Conservation (phyloP, 2,329 filamentous ascomycete species). For the Sporothrix curviconia region DNA sequence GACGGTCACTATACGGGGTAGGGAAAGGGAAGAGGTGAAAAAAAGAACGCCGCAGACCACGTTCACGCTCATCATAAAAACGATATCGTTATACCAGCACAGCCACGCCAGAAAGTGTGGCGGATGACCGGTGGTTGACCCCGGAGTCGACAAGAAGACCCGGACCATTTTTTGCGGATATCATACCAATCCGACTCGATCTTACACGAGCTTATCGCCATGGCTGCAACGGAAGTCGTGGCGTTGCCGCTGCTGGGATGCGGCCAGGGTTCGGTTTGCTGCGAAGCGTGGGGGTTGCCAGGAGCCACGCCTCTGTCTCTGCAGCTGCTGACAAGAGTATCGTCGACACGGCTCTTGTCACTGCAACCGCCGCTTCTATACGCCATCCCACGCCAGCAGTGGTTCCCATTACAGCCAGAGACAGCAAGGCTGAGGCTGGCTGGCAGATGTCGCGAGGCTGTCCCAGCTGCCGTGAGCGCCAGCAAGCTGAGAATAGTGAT, state of each 20-base stretch:
- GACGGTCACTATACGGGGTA: too few species aligned
- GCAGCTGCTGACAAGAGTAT: background rate
- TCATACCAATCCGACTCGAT: too few species aligned
- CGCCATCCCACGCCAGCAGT: background rate
- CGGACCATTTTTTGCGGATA: too few species aligned
- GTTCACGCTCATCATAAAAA: too few species aligned
- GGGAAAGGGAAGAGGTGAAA: background rate
- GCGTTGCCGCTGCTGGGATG: conserved; percentile 11
- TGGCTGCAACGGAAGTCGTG: conserved; percentile 11
- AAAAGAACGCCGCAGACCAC: background rate
- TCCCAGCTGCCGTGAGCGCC: conserved; percentile 7
- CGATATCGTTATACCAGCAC: too few species aligned
- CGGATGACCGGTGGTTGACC: too few species aligned
- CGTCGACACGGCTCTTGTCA: background rate
- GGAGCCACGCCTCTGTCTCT: background rate
- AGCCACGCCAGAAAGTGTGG: too few species aligned
- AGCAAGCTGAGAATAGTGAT: background rate
- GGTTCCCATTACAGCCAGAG: background rate
- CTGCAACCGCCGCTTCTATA: background rate
- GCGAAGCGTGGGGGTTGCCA: conserved; percentile 1
- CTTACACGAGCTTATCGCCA: background rate
- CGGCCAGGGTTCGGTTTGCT: conserved; percentile 8
- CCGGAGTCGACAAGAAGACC: too few species aligned
- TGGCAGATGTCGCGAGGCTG: conserved; percentile 9
- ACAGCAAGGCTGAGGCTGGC: background rate